Percentiles rank a stretch among this genome's conserved stretches.
Evolutionary conservation across 768 basidiomycete genomes (phyloP).

Genomic region (Termitomyces sp.): DNA sequence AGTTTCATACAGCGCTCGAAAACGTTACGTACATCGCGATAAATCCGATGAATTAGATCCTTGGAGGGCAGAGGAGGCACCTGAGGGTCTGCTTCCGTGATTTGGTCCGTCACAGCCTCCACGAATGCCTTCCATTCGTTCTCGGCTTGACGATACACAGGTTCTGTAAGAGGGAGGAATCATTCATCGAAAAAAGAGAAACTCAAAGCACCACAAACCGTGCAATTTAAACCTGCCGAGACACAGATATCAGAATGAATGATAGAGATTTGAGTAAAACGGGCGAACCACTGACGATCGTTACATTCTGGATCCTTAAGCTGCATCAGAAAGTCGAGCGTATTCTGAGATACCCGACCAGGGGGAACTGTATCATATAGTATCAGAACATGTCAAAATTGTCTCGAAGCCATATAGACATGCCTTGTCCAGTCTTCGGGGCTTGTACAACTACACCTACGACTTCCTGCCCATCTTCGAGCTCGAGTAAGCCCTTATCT

Average conservation of each 20-base stretch:
- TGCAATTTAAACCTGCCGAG: constrained; percentile 77
- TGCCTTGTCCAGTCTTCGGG: constrained; percentile 80
- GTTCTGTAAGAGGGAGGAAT: constrained; percentile 41
- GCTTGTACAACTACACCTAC: constrained; percentile 79
- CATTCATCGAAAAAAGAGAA: neutral
- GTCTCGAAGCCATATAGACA: constrained; percentile 15
- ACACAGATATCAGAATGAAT: neutral
- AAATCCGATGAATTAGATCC: constrained; percentile 90
- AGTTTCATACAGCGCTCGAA: no score
- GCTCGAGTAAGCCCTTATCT: constrained; percentile 39
- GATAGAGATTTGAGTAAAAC: neutral
- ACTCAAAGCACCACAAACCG: constrained; percentile 37
- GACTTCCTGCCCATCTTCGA: constrained; percentile 65
- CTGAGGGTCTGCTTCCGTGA: constrained; percentile 75
- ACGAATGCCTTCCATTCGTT: constrained; percentile 89
- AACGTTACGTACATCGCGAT: constrained; percentile 67
- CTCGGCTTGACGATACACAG: constrained; percentile 78
- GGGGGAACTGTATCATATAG: constrained; percentile 55
- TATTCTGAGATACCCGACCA: constrained; percentile 84
- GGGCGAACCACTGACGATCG: constrained; percentile 71
- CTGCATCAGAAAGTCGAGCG: constrained; percentile 69
- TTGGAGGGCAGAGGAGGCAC: constrained; percentile 88
- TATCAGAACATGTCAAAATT: neutral
- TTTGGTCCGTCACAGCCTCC: constrained; percentile 60
- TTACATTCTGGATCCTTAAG: constrained; percentile 77